Evolutionary conservation across 2,329 filamentous ascomycete species (phyloP).

Genomic region (Lecanoromycetidae sp.): DNA sequence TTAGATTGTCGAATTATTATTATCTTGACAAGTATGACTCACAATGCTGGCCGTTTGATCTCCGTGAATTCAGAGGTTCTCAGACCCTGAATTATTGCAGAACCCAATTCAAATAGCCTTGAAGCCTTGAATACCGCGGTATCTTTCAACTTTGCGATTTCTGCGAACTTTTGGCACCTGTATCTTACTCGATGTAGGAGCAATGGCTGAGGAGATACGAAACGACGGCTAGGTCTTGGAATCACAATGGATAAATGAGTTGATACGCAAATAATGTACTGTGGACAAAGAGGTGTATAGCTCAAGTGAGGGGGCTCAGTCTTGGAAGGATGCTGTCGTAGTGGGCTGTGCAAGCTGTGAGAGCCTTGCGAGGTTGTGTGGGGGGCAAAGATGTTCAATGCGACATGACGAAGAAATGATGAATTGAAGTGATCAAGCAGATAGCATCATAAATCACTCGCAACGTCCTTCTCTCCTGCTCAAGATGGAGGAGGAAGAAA

Average conservation of each 20-base stretch:
- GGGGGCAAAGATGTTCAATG: background rate
- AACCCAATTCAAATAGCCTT: background rate
- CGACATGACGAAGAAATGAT: background rate
- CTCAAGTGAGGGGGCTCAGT: conserved; percentile 6
- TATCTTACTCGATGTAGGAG: background rate
- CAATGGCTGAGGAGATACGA: background rate
- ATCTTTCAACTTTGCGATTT: background rate
- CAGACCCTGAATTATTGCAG: background rate
- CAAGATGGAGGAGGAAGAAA: too few species aligned
- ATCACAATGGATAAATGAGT: background rate
- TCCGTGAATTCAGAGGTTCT: background rate
- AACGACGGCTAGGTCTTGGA: background rate
- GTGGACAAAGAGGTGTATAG: background rate
- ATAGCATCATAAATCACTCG: background rate
- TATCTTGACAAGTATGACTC: conserved; percentile 4
- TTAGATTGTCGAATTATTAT: conserved; percentile 5
- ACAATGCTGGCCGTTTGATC: background rate
- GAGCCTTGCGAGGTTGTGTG: conserved; percentile 9
- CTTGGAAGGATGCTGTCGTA: background rate
- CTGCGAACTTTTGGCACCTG: background rate
- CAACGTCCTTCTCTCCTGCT: background rate
- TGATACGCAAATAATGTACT: background rate
- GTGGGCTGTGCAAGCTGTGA: conserved; percentile 8
- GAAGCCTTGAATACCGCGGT: too few species aligned
- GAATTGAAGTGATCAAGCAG: background rate